phyloP scores from a whole-genome alignment of 331 rosid species.

The Pyracantha coccinea region DNA sequence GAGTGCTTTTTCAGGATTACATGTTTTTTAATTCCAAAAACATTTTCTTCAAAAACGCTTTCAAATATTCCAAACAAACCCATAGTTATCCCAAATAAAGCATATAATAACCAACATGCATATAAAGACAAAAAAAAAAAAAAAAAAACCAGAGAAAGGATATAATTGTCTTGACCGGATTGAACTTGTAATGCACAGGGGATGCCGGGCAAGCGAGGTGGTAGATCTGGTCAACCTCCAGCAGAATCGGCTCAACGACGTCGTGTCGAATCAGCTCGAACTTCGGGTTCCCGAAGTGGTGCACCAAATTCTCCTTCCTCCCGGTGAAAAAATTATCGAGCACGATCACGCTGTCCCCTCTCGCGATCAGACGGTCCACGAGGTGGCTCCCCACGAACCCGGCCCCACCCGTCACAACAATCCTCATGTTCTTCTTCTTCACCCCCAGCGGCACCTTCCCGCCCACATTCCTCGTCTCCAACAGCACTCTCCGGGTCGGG shows the following conservation, averaged over 20 bases:
- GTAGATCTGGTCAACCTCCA: conserved; percentile 94
- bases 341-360: conserved; percentile 80
- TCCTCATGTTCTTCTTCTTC: conserved; percentile 36
- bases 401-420: conserved; percentile 83
- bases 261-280: conserved; percentile 92
- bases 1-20: accelerated
- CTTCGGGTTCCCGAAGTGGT: conserved; percentile 66
- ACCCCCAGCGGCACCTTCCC: conserved; percentile 42
- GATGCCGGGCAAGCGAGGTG: conserved; percentile 96
- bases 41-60: accelerated
- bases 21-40: no score
- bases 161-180: conserved; percentile 94
- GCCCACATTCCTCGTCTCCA: neutral
- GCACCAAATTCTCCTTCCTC: conserved; percentile 60
- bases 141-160: conserved; percentile 27
- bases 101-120: neutral
- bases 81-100: no score
- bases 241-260: conserved; percentile 74
- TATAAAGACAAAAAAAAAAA: neutral
- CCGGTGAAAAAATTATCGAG: conserved; percentile 84
- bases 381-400: conserved; percentile 91
- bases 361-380: conserved; percentile 74
- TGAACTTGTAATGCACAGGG: conserved; percentile 92
- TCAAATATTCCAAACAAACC: no score
- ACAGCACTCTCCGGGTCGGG: neutral